phyloP scores from a whole-genome alignment of 1,139 yeast genomes.

The Casaregolazyma lundiana region DNA sequence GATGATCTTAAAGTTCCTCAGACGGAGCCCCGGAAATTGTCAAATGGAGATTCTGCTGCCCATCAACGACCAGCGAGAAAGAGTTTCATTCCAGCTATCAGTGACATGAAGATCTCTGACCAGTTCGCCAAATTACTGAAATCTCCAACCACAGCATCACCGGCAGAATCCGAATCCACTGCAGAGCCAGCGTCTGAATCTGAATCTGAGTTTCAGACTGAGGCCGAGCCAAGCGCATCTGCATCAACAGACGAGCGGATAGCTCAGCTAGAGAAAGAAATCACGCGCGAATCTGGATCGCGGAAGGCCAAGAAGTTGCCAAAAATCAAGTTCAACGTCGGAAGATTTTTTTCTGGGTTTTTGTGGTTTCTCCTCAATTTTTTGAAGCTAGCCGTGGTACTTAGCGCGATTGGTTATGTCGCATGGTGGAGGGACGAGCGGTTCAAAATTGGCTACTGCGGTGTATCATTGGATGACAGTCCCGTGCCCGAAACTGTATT shows the following conservation, averaged over 20 bases:
- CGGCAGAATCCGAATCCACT: neutral
- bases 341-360: neutral
- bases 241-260: conserved; percentile 1
- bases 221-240: neutral
- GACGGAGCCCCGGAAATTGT: conserved; percentile 6
- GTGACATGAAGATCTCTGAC: conserved; percentile 23
- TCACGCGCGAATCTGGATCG: conserved; percentile 9
- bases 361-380: neutral
- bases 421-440: conserved; percentile 33
- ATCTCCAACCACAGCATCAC: too few species aligned
- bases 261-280: conserved; percentile 8
- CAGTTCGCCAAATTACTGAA: conserved; percentile 19
- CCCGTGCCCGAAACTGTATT: conserved; percentile 14
- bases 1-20: neutral
- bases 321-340: conserved; percentile 6
- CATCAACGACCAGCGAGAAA: conserved; percentile 12
- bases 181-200: conserved; percentile 9
- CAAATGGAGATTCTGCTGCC: neutral
- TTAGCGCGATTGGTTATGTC: conserved; percentile 19
- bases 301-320: conserved; percentile 13
- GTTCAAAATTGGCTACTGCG: conserved; percentile 35
- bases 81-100: conserved; percentile 28
- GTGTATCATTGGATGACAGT: conserved; percentile 24
- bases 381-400: conserved; percentile 12
- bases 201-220: conserved; percentile 9